Evolutionary conservation across 176 grass and related monocot species (phyloP).

Genomic region (Oryza nivara): DNA sequence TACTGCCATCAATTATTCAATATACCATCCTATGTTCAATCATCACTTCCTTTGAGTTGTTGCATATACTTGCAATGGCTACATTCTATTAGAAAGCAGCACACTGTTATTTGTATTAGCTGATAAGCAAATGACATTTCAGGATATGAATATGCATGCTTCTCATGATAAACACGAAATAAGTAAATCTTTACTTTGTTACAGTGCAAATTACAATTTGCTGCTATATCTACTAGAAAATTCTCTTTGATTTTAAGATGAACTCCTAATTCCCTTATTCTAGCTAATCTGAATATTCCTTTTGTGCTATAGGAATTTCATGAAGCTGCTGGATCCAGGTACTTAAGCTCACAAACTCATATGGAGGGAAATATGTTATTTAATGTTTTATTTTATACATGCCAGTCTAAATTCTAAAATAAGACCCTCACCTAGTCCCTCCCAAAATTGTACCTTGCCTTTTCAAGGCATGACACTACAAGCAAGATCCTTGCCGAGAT

Average conservation of each 20-base stretch:
- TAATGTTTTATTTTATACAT: conserved; percentile 7
- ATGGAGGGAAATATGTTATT: not conserved
- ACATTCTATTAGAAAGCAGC: conserved; percentile 10
- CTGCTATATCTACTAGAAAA: not conserved
- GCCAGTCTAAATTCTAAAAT: not conserved
- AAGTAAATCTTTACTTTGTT: not conserved
- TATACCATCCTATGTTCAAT: not conserved
- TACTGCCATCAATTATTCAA: conserved; percentile 8
- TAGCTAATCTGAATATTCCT: conserved; percentile 48
- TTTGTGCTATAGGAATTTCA: conserved; percentile 64
- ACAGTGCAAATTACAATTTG: conserved; percentile 1
- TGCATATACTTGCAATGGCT: not conserved
- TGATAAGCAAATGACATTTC: not conserved
- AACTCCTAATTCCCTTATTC: not conserved
- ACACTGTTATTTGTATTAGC: conserved; percentile 9
- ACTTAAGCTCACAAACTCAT: conserved; percentile 28
- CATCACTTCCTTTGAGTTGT: not conserved
- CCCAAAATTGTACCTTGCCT: not conserved
- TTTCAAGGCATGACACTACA: not conserved
- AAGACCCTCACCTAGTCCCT: not conserved
- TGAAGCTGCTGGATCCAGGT: conserved; percentile 65
- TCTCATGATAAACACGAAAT: not conserved
- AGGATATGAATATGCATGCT: not conserved
- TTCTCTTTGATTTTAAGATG: conserved; percentile 24
- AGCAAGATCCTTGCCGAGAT: too few relatives aligned